phyloP scores from a whole-genome alignment of 2,329 filamentous ascomycete species.

The Trichoderma hamatum region DNA sequence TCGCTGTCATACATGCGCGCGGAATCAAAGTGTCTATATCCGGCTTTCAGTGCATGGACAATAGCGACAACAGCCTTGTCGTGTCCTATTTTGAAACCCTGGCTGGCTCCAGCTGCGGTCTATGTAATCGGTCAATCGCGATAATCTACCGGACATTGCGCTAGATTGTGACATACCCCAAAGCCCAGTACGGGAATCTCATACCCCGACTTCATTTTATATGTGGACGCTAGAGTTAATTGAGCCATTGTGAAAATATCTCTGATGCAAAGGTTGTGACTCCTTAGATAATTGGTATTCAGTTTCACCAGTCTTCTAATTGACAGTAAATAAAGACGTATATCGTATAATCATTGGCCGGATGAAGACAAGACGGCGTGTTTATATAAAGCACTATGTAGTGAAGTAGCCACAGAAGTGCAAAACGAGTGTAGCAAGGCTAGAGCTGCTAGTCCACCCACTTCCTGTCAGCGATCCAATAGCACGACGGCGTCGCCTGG shows the following conservation, averaged over 20 bases:
- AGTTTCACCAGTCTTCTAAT: not conserved
- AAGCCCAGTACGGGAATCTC: constrained; percentile 14
- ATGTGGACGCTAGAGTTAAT: not conserved
- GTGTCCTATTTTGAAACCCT: not conserved
- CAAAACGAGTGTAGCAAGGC: not conserved
- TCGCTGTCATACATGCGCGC: constrained; percentile 70
- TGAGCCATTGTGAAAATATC: not conserved
- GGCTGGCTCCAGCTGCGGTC: not conserved
- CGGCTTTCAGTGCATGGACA: constrained; percentile 53
- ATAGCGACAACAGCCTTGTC: not conserved
- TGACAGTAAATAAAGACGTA: not conserved
- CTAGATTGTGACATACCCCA: constrained; percentile 1
- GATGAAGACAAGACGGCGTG: not conserved
- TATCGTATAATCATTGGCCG: not conserved
- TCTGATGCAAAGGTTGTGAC: not conserved
- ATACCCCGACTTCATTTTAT: constrained; percentile 14
- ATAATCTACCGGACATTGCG: not conserved
- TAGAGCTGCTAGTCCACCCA: not conserved
- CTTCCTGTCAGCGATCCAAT: not conserved
- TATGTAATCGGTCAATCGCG: not conserved
- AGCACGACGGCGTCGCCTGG: not conserved
- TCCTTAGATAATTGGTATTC: fast-evolving
- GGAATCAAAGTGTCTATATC: constrained; percentile 68
- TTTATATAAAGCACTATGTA: no score
- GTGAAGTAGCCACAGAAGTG: not conserved